These are phyloP conservation scores for Hymenoscyphus fraxineus DNA, from an alignment of 2,329 filamentous ascomycete species.

Conservation along the genomic window DNA sequence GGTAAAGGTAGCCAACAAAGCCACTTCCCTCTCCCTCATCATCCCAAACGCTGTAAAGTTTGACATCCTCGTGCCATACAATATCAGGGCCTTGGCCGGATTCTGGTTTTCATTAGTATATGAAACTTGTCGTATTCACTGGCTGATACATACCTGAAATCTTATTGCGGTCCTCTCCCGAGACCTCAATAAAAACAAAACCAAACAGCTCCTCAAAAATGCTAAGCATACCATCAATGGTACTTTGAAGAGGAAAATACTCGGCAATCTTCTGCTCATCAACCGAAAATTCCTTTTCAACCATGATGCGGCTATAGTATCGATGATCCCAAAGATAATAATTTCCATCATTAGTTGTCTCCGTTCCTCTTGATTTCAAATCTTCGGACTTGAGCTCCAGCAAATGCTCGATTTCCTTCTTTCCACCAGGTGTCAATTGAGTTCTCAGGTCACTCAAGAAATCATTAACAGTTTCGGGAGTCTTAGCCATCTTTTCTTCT, in stretches of 20 bases:
- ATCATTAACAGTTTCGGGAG: constrained; percentile 63
- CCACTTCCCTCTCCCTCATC: constrained; percentile 65
- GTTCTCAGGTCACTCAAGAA: constrained; percentile 69
- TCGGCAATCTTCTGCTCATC: constrained; percentile 78
- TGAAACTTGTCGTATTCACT: background rate
- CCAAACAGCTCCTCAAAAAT: constrained; percentile 84
- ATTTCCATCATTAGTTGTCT: constrained; percentile 55
- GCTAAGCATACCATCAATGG: constrained; percentile 72
- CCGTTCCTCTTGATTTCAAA: constrained; percentile 53
- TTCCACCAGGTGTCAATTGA: constrained; percentile 64
- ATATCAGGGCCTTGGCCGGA: constrained; percentile 43
- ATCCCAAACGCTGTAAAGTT: constrained; percentile 79
- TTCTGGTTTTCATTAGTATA: constrained; percentile 16
- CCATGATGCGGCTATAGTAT: constrained; percentile 76
- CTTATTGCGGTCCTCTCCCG: constrained; percentile 55
- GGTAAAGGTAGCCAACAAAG: constrained; percentile 79
- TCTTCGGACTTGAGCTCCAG: constrained; percentile 71
- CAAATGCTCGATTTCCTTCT: constrained; percentile 67
- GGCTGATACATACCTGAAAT: constrained; percentile 25
- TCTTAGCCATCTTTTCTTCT: constrained; percentile 84
- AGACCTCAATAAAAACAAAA: constrained; percentile 71
- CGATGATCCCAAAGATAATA: constrained; percentile 83
- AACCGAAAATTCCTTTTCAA: constrained; percentile 75
- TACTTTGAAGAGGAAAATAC: constrained; percentile 75
- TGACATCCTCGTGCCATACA: constrained; percentile 79